These are phyloP conservation scores for Salix koriyanagi DNA, from an alignment of 345 rosid genomes.

Conservation along the genomic window DNA sequence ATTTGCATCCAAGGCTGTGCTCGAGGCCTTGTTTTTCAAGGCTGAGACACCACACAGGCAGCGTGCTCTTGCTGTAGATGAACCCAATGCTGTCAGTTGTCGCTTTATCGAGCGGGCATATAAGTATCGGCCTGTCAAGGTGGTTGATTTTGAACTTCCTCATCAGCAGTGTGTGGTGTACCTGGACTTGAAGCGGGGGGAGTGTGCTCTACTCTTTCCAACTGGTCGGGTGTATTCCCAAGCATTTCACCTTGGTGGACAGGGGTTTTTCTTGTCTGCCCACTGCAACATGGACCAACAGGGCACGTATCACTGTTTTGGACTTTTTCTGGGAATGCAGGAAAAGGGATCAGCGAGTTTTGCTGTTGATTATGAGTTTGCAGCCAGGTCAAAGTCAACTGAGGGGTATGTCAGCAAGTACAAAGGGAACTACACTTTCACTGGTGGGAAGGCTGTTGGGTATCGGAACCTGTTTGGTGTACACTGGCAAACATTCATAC, in stretches of 20 bases:
- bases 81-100: constrained; percentile 23
- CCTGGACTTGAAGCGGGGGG: constrained; percentile 67
- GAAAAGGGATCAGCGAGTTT: constrained; percentile 54
- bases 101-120: constrained; percentile 72
- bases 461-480: constrained; percentile 51
- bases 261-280: constrained; percentile 60
- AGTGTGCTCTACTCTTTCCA: constrained; percentile 53
- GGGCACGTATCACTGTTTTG: constrained; percentile 55
- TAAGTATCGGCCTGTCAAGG: constrained; percentile 64
- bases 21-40: constrained; percentile 77
- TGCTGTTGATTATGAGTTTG: constrained; percentile 63
- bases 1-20: constrained; percentile 54
- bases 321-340: constrained; percentile 68
- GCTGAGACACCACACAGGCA: constrained; percentile 54
- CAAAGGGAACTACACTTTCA: constrained; percentile 54
- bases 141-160: constrained; percentile 69
- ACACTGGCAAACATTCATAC: constrained; percentile 57
- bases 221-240: constrained; percentile 58
- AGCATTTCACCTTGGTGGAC: constrained; percentile 70
- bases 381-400: constrained; percentile 61
- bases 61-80: constrained; percentile 43
- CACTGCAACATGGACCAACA: constrained; percentile 66
- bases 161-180: constrained; percentile 67
- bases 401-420: constrained; percentile 50
- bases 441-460: constrained; percentile 62